Percentiles rank a stretch among this genome's conserved stretches.
Evolutionary conservation across 192 early-diverging fungal genomes (phyloP).

Genomic region (Cetraspora pellucida): DNA sequence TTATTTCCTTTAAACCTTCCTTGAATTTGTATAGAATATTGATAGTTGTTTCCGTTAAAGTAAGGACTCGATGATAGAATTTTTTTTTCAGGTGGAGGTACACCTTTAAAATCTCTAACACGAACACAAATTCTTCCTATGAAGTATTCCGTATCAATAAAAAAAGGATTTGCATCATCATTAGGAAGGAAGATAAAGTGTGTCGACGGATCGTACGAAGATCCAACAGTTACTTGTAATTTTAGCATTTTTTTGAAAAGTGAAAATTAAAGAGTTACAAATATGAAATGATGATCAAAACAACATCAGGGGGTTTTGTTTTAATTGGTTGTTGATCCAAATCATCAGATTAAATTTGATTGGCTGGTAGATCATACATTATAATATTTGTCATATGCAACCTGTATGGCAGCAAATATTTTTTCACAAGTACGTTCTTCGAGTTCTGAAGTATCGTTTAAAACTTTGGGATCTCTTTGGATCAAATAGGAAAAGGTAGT

Average conservation of each 20-base stretch:
- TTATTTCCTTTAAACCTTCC: constrained; percentile 73
- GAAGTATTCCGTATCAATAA: constrained; percentile 67
- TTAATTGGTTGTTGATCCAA: too few relatives aligned
- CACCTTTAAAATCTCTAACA: constrained; percentile 66
- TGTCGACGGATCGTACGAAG: constrained; percentile 38
- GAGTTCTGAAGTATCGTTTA: too few relatives aligned
- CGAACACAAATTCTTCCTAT: constrained; percentile 67
- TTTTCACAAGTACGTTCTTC: too few relatives aligned
- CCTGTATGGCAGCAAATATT: too few relatives aligned
- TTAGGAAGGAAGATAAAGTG: constrained; percentile 55
- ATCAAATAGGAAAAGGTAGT: too few relatives aligned
- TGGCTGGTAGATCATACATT: too few relatives aligned
- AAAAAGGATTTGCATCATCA: constrained; percentile 62
- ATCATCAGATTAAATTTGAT: too few relatives aligned
- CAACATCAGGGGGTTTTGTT: too few relatives aligned
- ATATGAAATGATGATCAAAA: too few relatives aligned
- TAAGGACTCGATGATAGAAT: constrained; percentile 37
- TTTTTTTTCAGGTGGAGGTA: constrained; percentile 45
- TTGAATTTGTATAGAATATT: constrained; percentile 72
- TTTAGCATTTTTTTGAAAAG: constrained; percentile 8
- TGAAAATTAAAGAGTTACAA: too few relatives aligned
- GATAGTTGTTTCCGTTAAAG: constrained; percentile 62
- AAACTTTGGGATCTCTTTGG: too few relatives aligned
- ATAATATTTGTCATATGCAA: too few relatives aligned
- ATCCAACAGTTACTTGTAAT: constrained; percentile 46